Base-by-base conservation (phyloP, 345 rosid genomes). In the Reutealis trisperma region DNA sequence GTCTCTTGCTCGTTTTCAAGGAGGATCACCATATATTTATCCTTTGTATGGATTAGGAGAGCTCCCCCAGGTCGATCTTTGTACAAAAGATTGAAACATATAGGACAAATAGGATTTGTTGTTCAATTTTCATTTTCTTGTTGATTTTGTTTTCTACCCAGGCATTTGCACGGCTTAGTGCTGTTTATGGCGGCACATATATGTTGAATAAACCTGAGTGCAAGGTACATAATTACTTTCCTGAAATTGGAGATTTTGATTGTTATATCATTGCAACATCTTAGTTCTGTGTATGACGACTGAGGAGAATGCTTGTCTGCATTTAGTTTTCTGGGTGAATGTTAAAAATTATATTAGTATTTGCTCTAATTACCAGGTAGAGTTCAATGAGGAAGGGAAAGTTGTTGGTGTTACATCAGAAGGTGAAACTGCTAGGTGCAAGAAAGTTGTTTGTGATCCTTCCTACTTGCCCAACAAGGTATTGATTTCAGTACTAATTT, bases 161-260 rank as follows among this genome's bases (percentile, higher is more conserved):
- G 97, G 99, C 94, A 77, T 96, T 96, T 88, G 98, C 99, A 79
- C 88, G 98, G 54, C 99, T 93, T 83, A 93, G 97, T 84, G 97
- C 98, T 81, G 98, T 93, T 65, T 92, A 91, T 86, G 99, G 99
- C 81, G 99, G 98, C 70, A 96, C 97, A 0, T 96, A 96, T 78
- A 96, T 96, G 99, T 81, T 96, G 86, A 91, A 92, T 81, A 96
- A 96, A 84, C 97, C 91, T 27, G 97, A 92, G 84, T 96, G 99
- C 88, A 93, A 90, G 93, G 99, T 93, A 77, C 63, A 60, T 72
- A 12, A 19, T 8, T 14, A 24, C 47, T 55, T 51, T 13, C 25
- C 27, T 55, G 64, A 59, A 37, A 45, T 59, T 57, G 44, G 14
- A 45, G 11, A 63, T 30, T 51, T 18, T 67, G 41, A 59, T 49